Conservation (phyloP, 495 filamentous ascomycete species). For the Hapsidospora chrysogenum region DNA sequence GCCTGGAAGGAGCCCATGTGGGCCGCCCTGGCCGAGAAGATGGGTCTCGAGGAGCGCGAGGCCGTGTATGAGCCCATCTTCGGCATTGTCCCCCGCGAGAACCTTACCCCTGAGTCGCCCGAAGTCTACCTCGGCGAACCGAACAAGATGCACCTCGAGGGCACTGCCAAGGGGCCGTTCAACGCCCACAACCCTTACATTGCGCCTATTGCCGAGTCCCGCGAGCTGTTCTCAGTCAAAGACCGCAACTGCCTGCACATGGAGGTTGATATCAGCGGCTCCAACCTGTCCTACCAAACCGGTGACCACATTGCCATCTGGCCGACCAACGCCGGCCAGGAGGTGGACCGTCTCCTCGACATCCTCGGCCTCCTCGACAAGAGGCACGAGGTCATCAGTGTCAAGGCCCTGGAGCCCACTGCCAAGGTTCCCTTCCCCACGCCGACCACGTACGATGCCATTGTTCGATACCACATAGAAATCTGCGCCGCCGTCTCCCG, state of each 20-base stretch:
- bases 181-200: conserved; percentile 96
- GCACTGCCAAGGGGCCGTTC: conserved; percentile 71
- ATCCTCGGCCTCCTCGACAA: conserved; percentile 62
- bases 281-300: conserved; percentile 81
- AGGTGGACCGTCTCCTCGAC: conserved; percentile 79
- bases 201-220: conserved; percentile 79
- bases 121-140: conserved; percentile 91
- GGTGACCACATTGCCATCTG: conserved; percentile 96
- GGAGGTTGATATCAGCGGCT: conserved; percentile 82
- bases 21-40: conserved; percentile 58
- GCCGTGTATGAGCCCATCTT: conserved; percentile 92
- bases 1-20: conserved; percentile 99
- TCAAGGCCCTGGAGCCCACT: conserved; percentile 88
- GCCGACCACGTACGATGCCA: conserved; percentile 90
- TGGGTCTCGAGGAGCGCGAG: conserved; percentile 89
- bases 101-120: conserved; percentile 58
- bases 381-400: conserved; percentile 66
- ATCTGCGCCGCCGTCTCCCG: conserved; percentile 90
- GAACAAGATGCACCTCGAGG: conserved; percentile 89
- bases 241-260: conserved; percentile 92
- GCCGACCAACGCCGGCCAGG: conserved; percentile 87
- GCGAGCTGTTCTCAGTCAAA: conserved; percentile 81
- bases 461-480: conserved; percentile 92
- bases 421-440: conserved; percentile 96
- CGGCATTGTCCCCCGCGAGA: conserved; percentile 59